Evolutionary conservation across 2,329 filamentous ascomycete species (phyloP).

Genomic region (Xylaria sp.): DNA sequence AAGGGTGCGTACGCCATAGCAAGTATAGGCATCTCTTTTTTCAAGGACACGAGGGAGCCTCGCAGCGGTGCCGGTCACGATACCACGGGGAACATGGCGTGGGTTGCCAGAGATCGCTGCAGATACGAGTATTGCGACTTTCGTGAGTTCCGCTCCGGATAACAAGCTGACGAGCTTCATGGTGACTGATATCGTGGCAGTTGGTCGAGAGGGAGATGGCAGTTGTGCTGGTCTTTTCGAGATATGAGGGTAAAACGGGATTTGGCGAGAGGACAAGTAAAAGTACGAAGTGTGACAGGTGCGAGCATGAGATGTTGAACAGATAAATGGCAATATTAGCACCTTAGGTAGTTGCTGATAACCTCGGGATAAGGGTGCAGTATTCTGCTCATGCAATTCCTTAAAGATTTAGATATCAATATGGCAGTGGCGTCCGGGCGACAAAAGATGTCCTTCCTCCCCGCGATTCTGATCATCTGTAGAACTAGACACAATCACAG

Average conservation of each 20-base stretch:
- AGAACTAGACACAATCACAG: neutral
- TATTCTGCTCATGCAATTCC: neutral
- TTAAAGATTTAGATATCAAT: neutral
- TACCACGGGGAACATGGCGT: neutral
- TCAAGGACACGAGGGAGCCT: conserved; percentile 21
- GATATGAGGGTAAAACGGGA: neutral
- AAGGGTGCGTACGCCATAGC: conserved; percentile 44
- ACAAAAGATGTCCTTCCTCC: neutral
- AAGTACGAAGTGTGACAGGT: conserved; percentile 16
- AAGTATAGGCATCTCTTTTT: conserved; percentile 47
- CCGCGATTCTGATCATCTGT: neutral
- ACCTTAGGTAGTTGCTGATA: neutral
- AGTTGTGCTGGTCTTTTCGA: neutral
- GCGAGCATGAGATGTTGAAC: neutral
- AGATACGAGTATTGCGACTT: conserved; percentile 4
- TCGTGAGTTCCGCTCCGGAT: neutral
- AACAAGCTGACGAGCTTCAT: conserved; percentile 15
- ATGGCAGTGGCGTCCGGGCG: neutral
- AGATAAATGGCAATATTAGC: neutral
- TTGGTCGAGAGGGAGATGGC: neutral
- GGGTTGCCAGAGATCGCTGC: neutral
- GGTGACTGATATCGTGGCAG: neutral
- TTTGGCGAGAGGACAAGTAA: neutral
- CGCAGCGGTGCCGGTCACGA: neutral
- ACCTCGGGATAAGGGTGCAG: neutral